Base-by-base conservation (phyloP, 495 filamentous ascomycete species). In the Penicillium silybi region DNA sequence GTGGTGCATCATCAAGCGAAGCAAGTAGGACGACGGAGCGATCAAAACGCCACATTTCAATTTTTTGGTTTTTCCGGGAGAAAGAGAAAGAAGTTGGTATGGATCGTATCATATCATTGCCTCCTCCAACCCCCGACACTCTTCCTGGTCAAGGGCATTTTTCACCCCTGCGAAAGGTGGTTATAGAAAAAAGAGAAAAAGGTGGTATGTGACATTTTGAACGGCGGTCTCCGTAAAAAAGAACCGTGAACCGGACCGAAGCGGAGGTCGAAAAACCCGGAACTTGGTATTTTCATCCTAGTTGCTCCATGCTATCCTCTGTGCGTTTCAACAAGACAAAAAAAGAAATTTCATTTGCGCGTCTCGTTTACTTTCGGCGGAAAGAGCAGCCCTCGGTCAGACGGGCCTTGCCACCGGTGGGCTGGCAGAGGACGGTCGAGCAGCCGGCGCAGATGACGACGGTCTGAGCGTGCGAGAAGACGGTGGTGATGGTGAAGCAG, bases 401-500 rank as follows among this genome's bases (percentile, higher is more conserved):
- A 64, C 93, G 75, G 62, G 93, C 93, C 82, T 98, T 98, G 59
- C 93, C 89, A 81, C 93, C 93, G 56, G 93, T 98, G 54, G 93
- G 93, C 75, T 98, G 93, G 86, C 93, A 97, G 42, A 97, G 88
- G 50, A 93, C 89, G 60, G 90, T 95, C 52, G 90, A 92, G 86
- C 92, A 97, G 58, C 92, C 92, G 66, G 89, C 89, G 83, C 93
- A 98, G 81, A 96, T 92, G 75, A 98, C 93, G 72, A 98, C 93
- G 69, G 93, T 98, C 81, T 98, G 93, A 72, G 93, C 93, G 83
- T 98, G 93, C 52, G 92, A 97, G 88, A 96, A 98, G 75, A 98
- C 93, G 73, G 92, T 97, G 69, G 93, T 98, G 85, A 98, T 98
- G 66, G 90, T 96, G 87, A 98, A 98, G 87, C 93, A 98, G 68